Conservation (phyloP, 1,139 yeast genomes). For the Blastobotrys petasosporus region DNA sequence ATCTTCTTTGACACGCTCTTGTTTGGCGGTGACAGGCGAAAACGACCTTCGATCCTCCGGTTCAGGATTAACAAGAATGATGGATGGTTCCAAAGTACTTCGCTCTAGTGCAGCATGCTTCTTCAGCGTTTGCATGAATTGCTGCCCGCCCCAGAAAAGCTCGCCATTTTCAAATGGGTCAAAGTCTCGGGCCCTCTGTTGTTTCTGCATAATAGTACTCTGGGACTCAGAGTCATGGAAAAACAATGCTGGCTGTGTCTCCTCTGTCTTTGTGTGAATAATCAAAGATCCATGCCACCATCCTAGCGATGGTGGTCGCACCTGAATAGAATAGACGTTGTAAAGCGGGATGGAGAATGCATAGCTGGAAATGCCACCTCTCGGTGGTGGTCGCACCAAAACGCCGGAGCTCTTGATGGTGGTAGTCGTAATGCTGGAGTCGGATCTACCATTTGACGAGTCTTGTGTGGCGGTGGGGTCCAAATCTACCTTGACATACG, state of each 20-base stretch:
- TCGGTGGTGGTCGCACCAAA: conserved; percentile 47
- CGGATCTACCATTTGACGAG: not conserved
- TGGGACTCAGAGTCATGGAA: conserved; percentile 88
- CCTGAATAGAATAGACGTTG: conserved; percentile 69
- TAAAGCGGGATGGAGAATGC: conserved; percentile 58
- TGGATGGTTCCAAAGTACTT: conserved; percentile 65
- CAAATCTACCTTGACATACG: conserved; percentile 51
- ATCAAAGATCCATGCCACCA: conserved; percentile 91
- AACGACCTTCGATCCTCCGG: conserved; percentile 72
- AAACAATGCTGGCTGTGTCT: conserved; percentile 75
- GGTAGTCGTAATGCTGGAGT: not conserved
- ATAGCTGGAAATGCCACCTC: conserved; percentile 52
- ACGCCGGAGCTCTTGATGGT: conserved; percentile 15
- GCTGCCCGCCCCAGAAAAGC: conserved; percentile 88
- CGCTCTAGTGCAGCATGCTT: conserved; percentile 56
- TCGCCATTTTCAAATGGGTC: conserved; percentile 66
- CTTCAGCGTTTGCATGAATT: conserved; percentile 54
- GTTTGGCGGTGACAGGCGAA: conserved; percentile 47
- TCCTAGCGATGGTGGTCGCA: conserved; percentile 75
- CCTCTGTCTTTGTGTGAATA: conserved; percentile 59
- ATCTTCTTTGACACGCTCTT: conserved; percentile 25
- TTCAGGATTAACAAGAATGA: conserved; percentile 74
- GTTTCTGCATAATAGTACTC: conserved; percentile 60
- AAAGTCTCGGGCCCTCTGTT: conserved; percentile 54
- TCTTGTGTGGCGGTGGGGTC: conserved; percentile 26